phyloP scores from a whole-genome alignment of 2,329 filamentous ascomycete genomes.

The Tolypocladium endophyticum region DNA sequence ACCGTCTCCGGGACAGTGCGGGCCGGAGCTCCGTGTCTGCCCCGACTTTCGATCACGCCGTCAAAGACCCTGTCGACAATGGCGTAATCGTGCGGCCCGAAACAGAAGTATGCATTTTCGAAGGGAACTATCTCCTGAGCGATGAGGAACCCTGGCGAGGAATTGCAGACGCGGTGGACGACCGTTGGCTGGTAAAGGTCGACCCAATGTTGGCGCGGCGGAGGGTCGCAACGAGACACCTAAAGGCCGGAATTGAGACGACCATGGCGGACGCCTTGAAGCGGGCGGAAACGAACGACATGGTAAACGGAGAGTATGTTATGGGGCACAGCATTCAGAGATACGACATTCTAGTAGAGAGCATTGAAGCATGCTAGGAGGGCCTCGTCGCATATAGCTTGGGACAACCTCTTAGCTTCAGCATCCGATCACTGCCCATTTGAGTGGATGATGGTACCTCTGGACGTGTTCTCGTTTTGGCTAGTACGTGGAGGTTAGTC shows the following conservation, averaged over 20 bases:
- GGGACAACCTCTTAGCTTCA: background rate
- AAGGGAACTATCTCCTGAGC: slow-evolving; percentile 49
- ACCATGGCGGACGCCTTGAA: slow-evolving; percentile 55
- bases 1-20: slow-evolving; percentile 5
- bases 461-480: too few relatives aligned
- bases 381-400: too few relatives aligned
- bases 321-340: slow-evolving; percentile 24
- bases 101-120: slow-evolving; percentile 55
- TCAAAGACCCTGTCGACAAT: slow-evolving; percentile 59
- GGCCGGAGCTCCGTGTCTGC: slow-evolving; percentile 30
- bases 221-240: slow-evolving; percentile 27
- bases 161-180: slow-evolving; percentile 24
- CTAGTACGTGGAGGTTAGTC: too few relatives aligned
- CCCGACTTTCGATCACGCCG: slow-evolving; percentile 63
- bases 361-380: slow-evolving; percentile 15
- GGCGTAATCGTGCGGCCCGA: slow-evolving; percentile 50
- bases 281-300: slow-evolving; percentile 68
- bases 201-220: slow-evolving; percentile 21
- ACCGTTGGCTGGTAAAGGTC: slow-evolving; percentile 29
- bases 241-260: slow-evolving; percentile 27
- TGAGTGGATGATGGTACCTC: too few relatives aligned
- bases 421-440: background rate
- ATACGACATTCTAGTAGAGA: slow-evolving; percentile 15
- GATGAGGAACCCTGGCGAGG: slow-evolving; percentile 20
- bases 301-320: slow-evolving; percentile 73